Evolutionary conservation across 805 yeast species (phyloP), one percentile per base, ranked within the genome.

Genomic region (Metschnikowia gelsemii): DNA sequence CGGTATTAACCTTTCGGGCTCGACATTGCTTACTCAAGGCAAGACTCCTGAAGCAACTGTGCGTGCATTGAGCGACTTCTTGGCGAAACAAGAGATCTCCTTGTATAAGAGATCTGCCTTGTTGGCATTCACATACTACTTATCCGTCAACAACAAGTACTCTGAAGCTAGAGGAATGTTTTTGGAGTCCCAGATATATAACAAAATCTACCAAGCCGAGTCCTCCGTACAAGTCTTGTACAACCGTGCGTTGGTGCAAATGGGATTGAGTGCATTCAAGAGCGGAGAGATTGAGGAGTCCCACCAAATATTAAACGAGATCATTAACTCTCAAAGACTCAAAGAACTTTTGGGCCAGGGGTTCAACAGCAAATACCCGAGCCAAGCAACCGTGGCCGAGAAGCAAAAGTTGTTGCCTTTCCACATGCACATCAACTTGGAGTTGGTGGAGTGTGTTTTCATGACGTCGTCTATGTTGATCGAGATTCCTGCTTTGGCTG

Each of bases 341-440:
- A 89, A 87, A 73, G 99, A 93, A 69, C 77, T 93, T 46, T 77
- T 93, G 49, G 98, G 97, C 46, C 99, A 91, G 73, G 95, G 95
- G 40, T 73, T 79, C 57, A 63, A 56, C 52, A 83, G 84, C 62
- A 84, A 89, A 66, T 82, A 76, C 62, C 72, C 77, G 41, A 78
- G 75, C 56, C 69, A 71, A 61, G 71, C 74, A 13, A 62, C 80
- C 19, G 66, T 74, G 33, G 78, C 75, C 47, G 95, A 85, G 59
- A 79, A 75, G 57, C 91, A 83, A 67, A 82, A 90, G 62, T 78
- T 89, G 62, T 75, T 93, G 62, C 99, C 99, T 45, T 93, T 85
- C 84, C 99, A 93, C 70, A 89, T 88, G 86, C 99, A 93, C 70
- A 91, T 93, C 65, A 93, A 93, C 68, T 73, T 91, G 56, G 98